Base-by-base conservation (phyloP, 495 filamentous ascomycete genomes). In the Lepidopterella palustris region DNA sequence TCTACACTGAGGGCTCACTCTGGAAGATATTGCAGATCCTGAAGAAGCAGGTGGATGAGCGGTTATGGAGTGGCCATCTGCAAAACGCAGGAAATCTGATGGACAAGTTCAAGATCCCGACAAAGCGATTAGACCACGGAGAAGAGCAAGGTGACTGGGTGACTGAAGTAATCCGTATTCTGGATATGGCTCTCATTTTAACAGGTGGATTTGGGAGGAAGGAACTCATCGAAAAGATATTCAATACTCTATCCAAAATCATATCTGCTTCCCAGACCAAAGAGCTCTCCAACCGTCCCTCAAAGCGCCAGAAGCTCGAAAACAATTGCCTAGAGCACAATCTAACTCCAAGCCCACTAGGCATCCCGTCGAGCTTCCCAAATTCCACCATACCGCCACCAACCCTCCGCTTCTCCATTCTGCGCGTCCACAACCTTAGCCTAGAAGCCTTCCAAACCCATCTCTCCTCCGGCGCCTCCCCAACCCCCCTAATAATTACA, bases 111-210 rank as follows among this genome's bases (percentile, higher is more conserved):
- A 15, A 40, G 20, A 28, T 13, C 21, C 42, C 52, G 53, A 57
- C 23, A 25, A 28, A 55, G 32, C 27, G 49, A 11, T 24, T 21
- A 20, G 40, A 53, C 47, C 28, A 59, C 24, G 20, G 51, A 42
- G 55, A 65, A 11, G 45, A 32, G 23, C 27, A 66, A 20, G 31
- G 9, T 13, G 69, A 73, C 57, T 72, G 72, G 68, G 26, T 71
- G 5, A 51, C 63, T 13, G 72, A 76, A 11, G 76, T 85, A n/a
- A 78, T 96, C 23, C 73, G 79, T 53, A 72, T 77, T 2, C 79
- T 96, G 0, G 93, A 98, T 62, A 85, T 84, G 69, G 87, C 89
- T 0, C 66, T 93, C 49, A 92, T 96, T 49, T 84, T 96, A 70
- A 80, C 89, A 23, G 93, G 92, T 0, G 88, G 83, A 0, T 82